Percentiles rank a stretch among this genome's conserved stretches.
phyloP scores from a whole-genome alignment of 768 basidiomycete genomes.

The Hydnomerulius pinastri region DNA sequence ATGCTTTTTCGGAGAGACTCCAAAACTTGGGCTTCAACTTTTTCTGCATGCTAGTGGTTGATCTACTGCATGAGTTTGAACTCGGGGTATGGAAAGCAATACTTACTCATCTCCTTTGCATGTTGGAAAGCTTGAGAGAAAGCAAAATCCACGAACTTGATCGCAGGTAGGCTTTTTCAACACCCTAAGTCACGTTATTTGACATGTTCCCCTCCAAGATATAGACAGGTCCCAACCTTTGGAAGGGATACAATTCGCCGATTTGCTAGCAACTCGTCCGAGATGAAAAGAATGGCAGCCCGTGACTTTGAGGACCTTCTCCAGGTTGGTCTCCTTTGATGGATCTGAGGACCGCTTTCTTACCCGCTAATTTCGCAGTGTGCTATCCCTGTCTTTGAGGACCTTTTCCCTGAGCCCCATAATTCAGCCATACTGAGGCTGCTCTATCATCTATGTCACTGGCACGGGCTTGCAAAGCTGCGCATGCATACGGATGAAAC shows the following conservation, averaged over 20 bases:
- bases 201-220: no score
- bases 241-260: conserved; percentile 30
- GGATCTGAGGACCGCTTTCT: no score
- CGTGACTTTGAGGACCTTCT: conserved; percentile 40
- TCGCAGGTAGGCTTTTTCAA: conserved; percentile 9
- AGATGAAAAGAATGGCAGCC: conserved; percentile 36
- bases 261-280: conserved; percentile 33
- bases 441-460: no score
- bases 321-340: no score
- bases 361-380: no score
- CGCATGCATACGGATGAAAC: no score
- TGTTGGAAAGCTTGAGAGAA: conserved; percentile 6
- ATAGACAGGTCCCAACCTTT: conserved; percentile 30
- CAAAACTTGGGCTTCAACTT: conserved; percentile 10
- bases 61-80: conserved; percentile 24
- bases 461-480: no score
- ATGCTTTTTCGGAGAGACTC: conserved; percentile 35
- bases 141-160: conserved; percentile 9
- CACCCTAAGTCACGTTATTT: background rate
- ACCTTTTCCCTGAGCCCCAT: no score
- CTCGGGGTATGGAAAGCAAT: conserved; percentile 21
- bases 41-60: conserved; percentile 12
- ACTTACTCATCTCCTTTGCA: conserved; percentile 18
- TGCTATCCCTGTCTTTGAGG: no score
- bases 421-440: no score